Evolutionary conservation across 192 early-diverging fungal species (phyloP), one percentile per base, ranked within the genome.

Genomic region (Tieghemiomyces parasiticus): DNA sequence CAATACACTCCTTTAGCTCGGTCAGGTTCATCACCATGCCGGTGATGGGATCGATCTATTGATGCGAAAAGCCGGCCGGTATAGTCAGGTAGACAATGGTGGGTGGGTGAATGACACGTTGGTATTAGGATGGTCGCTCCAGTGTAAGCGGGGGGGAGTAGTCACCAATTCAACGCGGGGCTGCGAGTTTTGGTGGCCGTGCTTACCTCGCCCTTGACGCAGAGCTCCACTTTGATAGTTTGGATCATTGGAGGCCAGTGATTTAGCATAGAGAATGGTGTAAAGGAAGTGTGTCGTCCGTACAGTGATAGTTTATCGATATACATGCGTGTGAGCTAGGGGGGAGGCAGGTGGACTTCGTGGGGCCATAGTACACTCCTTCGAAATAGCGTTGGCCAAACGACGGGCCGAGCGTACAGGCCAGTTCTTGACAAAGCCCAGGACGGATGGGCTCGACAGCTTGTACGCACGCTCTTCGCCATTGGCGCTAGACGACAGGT

Each of bases 1-100:
- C 73, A 61, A 95, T 82, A 67, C 78, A 84, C 59, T 78, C 69
- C 73, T 93, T 93, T 62, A 93, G 67, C 35, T 88, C 83, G 0
- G 71, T 71, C 10, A 93, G 70, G 67, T 91, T 92, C 61, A 87
- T 77, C 2, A 95, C 86, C 91, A 95, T 93, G 3, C 91, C 93
- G 0, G 86, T 91, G 10, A 55, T 32, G n/a, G 76, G 78, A 68
- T 93, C 73, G 8, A 93, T 69, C 74, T 82, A 32, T 33, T 19
- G 60, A 20, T 30, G 13, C 16, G 62, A 31, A 1, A 20, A 35
- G 20, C 13, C 22, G 48, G 42, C 13, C 32, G 4, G 25, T 25
- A 32, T 49, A 1, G 49, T 1, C 19, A 33, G 16, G n/a, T 34
- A 44, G 26, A 35, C 14, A n/a, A 24, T 60, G 22, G 24, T 3